Percentiles rank a stretch among this genome's conserved stretches.
phyloP scores from a whole-genome alignment of 352 stramenopile genomes.

The Pythium oligandrum region DNA sequence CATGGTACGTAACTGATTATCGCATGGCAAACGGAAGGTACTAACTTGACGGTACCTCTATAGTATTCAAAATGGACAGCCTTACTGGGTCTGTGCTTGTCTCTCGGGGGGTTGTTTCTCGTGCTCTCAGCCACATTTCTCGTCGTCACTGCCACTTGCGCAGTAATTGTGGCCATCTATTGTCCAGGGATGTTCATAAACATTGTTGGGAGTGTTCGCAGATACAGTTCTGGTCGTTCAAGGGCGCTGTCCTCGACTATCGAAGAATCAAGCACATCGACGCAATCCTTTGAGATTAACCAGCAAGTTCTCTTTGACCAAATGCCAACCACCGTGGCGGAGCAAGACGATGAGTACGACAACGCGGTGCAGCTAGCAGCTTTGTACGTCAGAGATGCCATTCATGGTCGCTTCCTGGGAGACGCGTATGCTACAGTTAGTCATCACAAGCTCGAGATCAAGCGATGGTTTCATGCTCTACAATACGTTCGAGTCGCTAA shows the following conservation, averaged over 20 bases:
- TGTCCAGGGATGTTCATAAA: slow-evolving; percentile 23
- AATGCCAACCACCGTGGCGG: slow-evolving; percentile 1
- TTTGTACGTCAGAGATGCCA: slow-evolving; percentile 40
- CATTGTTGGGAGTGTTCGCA: slow-evolving; percentile 21
- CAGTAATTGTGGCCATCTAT: slow-evolving; percentile 22
- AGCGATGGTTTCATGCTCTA: slow-evolving; percentile 45
- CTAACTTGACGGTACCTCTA: background rate
- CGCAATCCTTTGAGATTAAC: too few species aligned
- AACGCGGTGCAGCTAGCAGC: slow-evolving; percentile 38
- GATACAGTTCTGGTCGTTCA: too few species aligned
- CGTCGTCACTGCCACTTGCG: slow-evolving; percentile 12
- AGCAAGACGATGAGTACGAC: slow-evolving; percentile 9
- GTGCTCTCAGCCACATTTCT: slow-evolving; percentile 43
- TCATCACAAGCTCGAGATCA: slow-evolving; percentile 40
- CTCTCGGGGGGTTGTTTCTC: slow-evolving; percentile 33
- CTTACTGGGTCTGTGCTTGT: slow-evolving; percentile 34
- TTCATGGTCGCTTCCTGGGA: slow-evolving; percentile 41
- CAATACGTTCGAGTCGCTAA: slow-evolving; percentile 35
- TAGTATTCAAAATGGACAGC: slow-evolving; percentile 54
- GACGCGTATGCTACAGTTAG: slow-evolving; percentile 43
- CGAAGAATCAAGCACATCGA: too few species aligned
- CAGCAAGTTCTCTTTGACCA: too few species aligned
- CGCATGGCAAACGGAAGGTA: background rate
- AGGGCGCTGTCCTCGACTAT: too few species aligned
- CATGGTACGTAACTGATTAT: slow-evolving; percentile 24